Evolutionary conservation across 108 stramenopile genomes (phyloP).

Genomic region (Cyclotella cryptica): DNA sequence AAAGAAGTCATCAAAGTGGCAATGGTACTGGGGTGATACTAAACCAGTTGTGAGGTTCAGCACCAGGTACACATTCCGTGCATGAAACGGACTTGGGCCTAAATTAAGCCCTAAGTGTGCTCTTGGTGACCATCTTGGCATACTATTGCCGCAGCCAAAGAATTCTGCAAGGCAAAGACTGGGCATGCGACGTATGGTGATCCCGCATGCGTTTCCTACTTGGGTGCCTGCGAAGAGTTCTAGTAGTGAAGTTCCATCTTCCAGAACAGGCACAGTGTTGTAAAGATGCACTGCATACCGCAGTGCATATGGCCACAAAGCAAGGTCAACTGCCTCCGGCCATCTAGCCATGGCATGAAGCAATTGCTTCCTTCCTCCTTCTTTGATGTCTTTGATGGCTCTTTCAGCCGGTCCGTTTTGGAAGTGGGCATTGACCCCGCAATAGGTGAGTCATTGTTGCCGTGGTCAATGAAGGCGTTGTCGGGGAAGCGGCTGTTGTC

Average conservation of each 20-base stretch:
- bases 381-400: too few species aligned
- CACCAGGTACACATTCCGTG: too few species aligned
- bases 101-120: not conserved
- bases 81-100: too few species aligned
- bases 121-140: not conserved
- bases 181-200: not conserved
- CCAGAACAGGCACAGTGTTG: too few species aligned
- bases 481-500: slow-evolving; percentile 48
- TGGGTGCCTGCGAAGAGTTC: not conserved
- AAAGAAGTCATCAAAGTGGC: too few species aligned
- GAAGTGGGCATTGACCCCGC: slow-evolving; percentile 9
- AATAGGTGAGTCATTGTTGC: slow-evolving; percentile 11
- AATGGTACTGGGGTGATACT: too few species aligned
- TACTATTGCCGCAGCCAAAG: not conserved
- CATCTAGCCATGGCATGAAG: too few species aligned
- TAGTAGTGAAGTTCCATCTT: not conserved
- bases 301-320: too few species aligned
- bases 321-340: too few species aligned
- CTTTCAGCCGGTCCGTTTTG: not conserved
- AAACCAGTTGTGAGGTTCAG: too few species aligned
- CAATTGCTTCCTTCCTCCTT: too few species aligned
- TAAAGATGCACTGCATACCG: too few species aligned
- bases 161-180: not conserved
- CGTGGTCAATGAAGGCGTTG: slow-evolving; percentile 13
- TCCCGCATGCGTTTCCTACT: not conserved